Conservation (phyloP, 768 basidiomycete species). For the Tylopilus subfusipes region DNA sequence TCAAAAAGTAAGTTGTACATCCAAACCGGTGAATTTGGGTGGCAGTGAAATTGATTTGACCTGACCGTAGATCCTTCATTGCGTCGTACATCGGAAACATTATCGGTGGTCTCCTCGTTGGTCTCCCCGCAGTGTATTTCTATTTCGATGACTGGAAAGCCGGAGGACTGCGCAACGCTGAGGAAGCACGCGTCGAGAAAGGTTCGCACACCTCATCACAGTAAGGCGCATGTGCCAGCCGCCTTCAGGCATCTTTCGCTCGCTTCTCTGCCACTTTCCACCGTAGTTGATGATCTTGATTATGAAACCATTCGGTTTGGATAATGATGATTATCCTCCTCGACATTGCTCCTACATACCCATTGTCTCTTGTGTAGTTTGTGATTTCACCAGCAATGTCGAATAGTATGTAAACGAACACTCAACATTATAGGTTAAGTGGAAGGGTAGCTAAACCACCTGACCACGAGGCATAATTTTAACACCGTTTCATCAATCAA, state of each 20-base stretch:
- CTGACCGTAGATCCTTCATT: slow-evolving; percentile 50
- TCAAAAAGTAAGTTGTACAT: slow-evolving; percentile 51
- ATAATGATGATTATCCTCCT: not conserved
- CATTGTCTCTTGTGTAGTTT: not conserved
- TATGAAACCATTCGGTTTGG: not conserved
- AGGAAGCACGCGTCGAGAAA: slow-evolving; percentile 32
- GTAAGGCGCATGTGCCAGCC: not conserved
- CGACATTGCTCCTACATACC: not conserved
- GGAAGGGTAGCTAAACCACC: too few relatives aligned
- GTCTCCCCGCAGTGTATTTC: slow-evolving; percentile 60
- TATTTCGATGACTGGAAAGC: slow-evolving; percentile 51
- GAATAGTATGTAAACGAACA: not conserved
- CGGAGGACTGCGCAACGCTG: slow-evolving; percentile 38
- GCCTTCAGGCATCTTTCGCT: not conserved
- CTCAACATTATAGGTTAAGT: too few relatives aligned
- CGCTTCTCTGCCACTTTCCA: not conserved
- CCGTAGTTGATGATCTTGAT: not conserved
- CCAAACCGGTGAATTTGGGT: too few relatives aligned
- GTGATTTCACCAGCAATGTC: not conserved
- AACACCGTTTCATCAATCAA: not conserved
- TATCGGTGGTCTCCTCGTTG: slow-evolving; percentile 62
- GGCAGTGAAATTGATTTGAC: not conserved
- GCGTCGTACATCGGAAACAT: slow-evolving; percentile 66
- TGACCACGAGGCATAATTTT: too few relatives aligned
- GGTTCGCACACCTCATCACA: slow-evolving; percentile 8